phyloP scores from a whole-genome alignment of 306 rosid genomes.

The Sesbania bispinosa region DNA sequence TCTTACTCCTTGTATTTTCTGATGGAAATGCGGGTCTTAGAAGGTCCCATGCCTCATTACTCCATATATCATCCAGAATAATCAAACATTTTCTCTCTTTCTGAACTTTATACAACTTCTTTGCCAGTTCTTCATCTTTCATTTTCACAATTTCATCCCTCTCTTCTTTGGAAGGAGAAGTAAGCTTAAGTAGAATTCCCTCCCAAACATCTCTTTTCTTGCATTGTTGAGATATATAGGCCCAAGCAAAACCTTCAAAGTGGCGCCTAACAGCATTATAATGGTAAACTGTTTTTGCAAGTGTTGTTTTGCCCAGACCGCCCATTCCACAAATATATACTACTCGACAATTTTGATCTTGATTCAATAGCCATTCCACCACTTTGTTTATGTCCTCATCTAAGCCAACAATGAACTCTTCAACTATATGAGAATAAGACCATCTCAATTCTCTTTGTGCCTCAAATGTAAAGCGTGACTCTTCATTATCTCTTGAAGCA shows the following conservation, averaged over 20 bases:
- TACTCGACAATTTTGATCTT: slow-evolving; percentile 9
- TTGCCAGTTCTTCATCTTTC: slow-evolving; percentile 45
- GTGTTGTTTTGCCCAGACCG: slow-evolving; percentile 61
- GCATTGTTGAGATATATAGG: slow-evolving; percentile 27
- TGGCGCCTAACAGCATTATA: slow-evolving; percentile 25
- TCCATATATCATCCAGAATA: slow-evolving; percentile 62
- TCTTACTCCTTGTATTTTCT: slow-evolving; percentile 29
- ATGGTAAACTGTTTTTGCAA: slow-evolving; percentile 43
- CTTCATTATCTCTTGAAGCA: slow-evolving; percentile 20
- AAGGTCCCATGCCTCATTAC: slow-evolving; percentile 34
- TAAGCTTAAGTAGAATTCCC: slow-evolving; percentile 33
- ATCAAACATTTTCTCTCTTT: slow-evolving; percentile 41
- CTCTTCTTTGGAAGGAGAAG: slow-evolving; percentile 32
- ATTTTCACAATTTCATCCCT: slow-evolving; percentile 36
- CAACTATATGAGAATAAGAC: slow-evolving; percentile 46
- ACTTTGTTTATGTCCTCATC: slow-evolving; percentile 29
- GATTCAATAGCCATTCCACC: slow-evolving; percentile 24
- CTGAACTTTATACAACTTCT: slow-evolving; percentile 34
- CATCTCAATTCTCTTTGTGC: slow-evolving; percentile 32
- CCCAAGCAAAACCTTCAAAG: slow-evolving; percentile 34
- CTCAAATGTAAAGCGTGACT: not conserved
- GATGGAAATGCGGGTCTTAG: slow-evolving; percentile 35
- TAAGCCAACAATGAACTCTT: slow-evolving; percentile 43
- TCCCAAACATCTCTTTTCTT: slow-evolving; percentile 48
- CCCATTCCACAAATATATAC: slow-evolving; percentile 58